Percentiles rank a stretch among this genome's conserved stretches.
Evolutionary conservation across 345 rosid genomes (phyloP).

Genomic region (Anacardium occidentale): DNA sequence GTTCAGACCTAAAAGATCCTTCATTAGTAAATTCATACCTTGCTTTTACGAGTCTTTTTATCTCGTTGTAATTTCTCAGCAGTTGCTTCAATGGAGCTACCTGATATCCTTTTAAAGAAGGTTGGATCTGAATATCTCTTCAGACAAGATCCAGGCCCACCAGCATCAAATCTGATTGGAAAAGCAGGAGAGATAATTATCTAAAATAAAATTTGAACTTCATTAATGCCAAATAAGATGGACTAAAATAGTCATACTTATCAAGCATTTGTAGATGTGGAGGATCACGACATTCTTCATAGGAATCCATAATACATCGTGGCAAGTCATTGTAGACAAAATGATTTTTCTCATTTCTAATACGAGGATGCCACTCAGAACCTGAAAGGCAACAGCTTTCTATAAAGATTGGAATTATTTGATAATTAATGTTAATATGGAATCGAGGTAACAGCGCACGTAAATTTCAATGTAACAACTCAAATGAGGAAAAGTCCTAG

Average conservation of each 20-base stretch:
- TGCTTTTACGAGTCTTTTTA: conserved; percentile 51
- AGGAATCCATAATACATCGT: conserved; percentile 75
- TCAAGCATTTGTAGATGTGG: conserved; percentile 86
- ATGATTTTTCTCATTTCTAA: conserved; percentile 62
- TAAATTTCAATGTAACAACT: background rate
- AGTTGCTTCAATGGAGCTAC: conserved; percentile 40
- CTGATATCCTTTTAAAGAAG: conserved; percentile 64
- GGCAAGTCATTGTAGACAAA: conserved; percentile 84
- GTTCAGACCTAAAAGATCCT: background rate
- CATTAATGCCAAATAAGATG: conserved; percentile 8
- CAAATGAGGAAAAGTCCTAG: background rate
- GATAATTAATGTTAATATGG: conserved; percentile 10
- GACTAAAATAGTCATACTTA: conserved; percentile 48
- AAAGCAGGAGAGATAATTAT: conserved; percentile 27
- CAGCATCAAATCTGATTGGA: conserved; percentile 67
- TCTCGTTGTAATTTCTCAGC: conserved; percentile 52
- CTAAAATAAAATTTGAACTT: background rate
- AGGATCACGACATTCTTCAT: conserved; percentile 82
- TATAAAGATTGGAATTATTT: conserved; percentile 31
- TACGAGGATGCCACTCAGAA: conserved; percentile 81
- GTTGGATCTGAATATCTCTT: conserved; percentile 92
- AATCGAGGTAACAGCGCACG: background rate
- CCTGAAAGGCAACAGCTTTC: conserved; percentile 61
- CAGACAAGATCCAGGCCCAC: conserved; percentile 90
- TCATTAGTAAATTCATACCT: conserved; percentile 45